phyloP scores from a whole-genome alignment of 2,329 filamentous ascomycete species.

The Cladophialophora immunda region DNA sequence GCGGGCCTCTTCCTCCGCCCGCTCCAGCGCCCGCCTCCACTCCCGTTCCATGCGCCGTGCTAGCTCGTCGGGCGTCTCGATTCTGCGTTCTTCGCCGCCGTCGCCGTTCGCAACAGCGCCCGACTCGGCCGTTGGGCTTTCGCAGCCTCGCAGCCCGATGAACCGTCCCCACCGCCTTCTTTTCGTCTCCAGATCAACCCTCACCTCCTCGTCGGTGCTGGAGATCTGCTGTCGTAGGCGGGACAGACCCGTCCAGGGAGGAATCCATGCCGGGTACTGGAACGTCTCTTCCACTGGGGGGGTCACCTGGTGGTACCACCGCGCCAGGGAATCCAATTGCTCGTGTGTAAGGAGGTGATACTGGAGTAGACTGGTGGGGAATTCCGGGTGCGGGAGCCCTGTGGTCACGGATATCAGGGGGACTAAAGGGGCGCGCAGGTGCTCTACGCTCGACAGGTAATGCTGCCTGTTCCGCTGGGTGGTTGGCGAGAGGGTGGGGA shows the following conservation, averaged over 20 bases:
- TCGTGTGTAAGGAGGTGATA: constrained; percentile 52
- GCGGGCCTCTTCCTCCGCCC: constrained; percentile 41
- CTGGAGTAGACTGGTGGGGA: constrained; percentile 49
- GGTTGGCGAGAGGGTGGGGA: constrained; percentile 16
- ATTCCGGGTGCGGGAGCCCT: constrained; percentile 49
- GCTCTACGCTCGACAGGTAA: constrained; percentile 38
- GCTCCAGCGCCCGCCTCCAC: constrained; percentile 44
- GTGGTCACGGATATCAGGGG: constrained; percentile 50
- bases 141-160: constrained; percentile 52
- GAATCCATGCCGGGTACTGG: constrained; percentile 46
- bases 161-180: constrained; percentile 53
- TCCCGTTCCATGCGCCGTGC: constrained; percentile 42
- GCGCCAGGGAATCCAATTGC: constrained; percentile 53
- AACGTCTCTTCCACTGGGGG: constrained; percentile 46
- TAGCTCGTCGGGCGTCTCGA: constrained; percentile 25
- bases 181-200: constrained; percentile 49
- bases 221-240: not conserved
- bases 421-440: constrained; percentile 45
- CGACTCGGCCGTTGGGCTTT: constrained; percentile 42
- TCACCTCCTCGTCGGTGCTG: not conserved
- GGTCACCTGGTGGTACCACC: constrained; percentile 53
- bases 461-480: constrained; percentile 17
- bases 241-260: constrained; percentile 29
- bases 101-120: not conserved
- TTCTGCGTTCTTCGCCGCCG: not conserved